Base-by-base conservation (phyloP, 129 eudicot species). In the Lactuca sativa region DNA sequence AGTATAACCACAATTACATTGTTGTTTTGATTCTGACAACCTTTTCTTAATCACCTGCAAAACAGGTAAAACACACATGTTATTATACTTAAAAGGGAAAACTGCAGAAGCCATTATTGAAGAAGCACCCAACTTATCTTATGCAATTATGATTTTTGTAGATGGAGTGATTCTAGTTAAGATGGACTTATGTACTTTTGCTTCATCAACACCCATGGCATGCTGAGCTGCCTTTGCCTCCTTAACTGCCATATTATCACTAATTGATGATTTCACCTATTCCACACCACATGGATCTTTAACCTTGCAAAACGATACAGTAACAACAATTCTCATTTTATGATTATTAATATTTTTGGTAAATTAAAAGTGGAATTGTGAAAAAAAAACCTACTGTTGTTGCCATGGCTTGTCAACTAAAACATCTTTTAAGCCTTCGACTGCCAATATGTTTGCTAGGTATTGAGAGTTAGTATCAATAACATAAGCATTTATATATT, bases 341-440 rank as follows among this genome's bases (percentile, higher is more conserved):
- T 36, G 47, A 40, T 18, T 54, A 63, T 49, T 62, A 31, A 8
- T 30, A 17, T 40, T 33, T 31, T 48, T 59, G 21, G 37, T 44
- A 52, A 63, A 6, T 30, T 25, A 55, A 63, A 69, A 67, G 43
- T 9, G 13, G 21, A 18, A 18, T 18, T 18, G 1, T 18, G 18
- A 12, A 34, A 48, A 12, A 60, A 75, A 15, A 62, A 78, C 96
- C 81, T 81, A 93, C 99, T 43, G 97, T 93, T 43, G 89, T 86
- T 69, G 95, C 97, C 70, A 93, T 87, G 69, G 95, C 86, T 72
- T 89, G 88, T 49, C 99, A 6, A 93, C 99, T 58, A 78, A 85
- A 49, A 93, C 90, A 54, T 93, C 95, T 67, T 85, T 93, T 63
- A 95, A 81, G 67, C 97, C 99, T 78, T 93, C 97, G 59, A 97